Evolutionary conservation across 1,284 basidiomycete genomes (phyloP), one percentile per base, ranked within the genome.

Genomic region (Blastosporella zonata): DNA sequence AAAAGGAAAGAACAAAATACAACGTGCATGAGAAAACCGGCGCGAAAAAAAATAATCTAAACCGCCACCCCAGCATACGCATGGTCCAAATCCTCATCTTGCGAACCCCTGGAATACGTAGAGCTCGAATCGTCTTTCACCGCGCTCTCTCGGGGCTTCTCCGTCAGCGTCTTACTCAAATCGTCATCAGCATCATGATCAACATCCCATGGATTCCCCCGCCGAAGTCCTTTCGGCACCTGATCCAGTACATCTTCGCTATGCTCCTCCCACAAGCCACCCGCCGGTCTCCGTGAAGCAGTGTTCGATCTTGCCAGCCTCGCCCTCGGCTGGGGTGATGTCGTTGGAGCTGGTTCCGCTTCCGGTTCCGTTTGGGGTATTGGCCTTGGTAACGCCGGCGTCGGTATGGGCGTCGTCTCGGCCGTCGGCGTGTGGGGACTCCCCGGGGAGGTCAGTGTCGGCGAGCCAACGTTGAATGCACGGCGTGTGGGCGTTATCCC

Each of bases 11-110:
- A 18, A 12, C 15, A 12, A 17, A 6, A 25, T 18, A 45, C 23
- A 41, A 28, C 8, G 3, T 10, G 22, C 9, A 41, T 36, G 15
- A 2, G 4, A 36, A 36, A 15, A 18, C 3, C 12, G 34, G 13
- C 3, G 29, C 6, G 6, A 31, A 4, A 12, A 6, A 7, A 7
- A 31, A 7, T 13, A 7, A 21, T 22, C 48, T 47, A 55, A 8
- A 58, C 33, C 41, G 53, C 56, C 51, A 55, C 44, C 29, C 54
- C 54, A 21, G 52, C 46, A 47, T 59, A 56, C 17, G 54, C 49
- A 47, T 45, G 41, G n/a, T 54, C 47, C 20, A 31, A 9, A 31
- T 55, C 47, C 12, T 47, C 49, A 4, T 41, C 46, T 10, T 41
- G 18, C 9, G 27, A 43, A 28, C 25, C 46, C 35, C 41, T 49